A percentile compares a stretch with the other conserved stretches of the same genome.
Conservation (phyloP, 257 asterid genomes). For the Petunia axillaris region DNA sequence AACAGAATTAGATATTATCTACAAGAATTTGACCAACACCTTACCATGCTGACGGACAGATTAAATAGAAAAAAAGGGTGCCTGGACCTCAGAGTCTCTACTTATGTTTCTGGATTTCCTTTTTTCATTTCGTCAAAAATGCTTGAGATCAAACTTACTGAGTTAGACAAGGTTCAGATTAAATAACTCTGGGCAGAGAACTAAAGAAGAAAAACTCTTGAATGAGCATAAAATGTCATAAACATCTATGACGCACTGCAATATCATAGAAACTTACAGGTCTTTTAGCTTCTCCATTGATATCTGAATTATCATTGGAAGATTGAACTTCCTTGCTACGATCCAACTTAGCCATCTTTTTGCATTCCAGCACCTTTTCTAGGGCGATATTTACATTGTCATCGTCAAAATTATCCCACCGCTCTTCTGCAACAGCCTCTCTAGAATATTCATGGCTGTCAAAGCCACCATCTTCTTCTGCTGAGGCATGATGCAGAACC, state of each 20-base stretch:
- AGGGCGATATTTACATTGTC: slow-evolving; percentile 54
- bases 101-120: neutral
- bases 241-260: neutral
- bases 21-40: neutral
- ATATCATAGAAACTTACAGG: slow-evolving; percentile 45
- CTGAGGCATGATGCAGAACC: slow-evolving; percentile 15
- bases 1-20: neutral
- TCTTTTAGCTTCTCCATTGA: neutral
- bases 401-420: slow-evolving; percentile 80
- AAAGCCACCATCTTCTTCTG: slow-evolving; percentile 21
- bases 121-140: neutral
- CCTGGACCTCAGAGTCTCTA: neutral
- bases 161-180: neutral
- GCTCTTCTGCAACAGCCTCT: slow-evolving; percentile 33
- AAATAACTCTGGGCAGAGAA: neutral
- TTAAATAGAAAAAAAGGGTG: neutral
- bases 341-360: slow-evolving; percentile 54
- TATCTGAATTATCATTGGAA: slow-evolving; percentile 32
- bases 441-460: slow-evolving; percentile 28
- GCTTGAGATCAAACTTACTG: neutral
- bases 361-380: slow-evolving; percentile 63
- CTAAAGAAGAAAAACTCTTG: neutral
- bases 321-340: slow-evolving; percentile 34
- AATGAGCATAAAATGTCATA: neutral
- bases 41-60: neutral